Evolutionary conservation across 352 stramenopile species (phyloP), one percentile per base, ranked within the genome.

Genomic region (Phytophthora crassamura): DNA sequence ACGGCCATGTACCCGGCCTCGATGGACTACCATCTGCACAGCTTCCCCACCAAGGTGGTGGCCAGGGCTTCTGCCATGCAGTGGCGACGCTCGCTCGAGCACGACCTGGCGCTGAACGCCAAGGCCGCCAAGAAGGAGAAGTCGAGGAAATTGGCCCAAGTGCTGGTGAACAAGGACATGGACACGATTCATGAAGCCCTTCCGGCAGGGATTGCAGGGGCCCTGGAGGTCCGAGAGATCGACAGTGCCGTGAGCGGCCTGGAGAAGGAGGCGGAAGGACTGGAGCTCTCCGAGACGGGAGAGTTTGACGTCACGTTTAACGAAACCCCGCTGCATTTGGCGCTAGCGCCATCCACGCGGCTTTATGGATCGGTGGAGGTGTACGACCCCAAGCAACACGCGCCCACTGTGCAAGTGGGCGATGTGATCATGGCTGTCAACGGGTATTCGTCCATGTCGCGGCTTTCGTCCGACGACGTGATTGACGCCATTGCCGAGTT

Each of bases 1-100:
- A 93, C 85, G 0, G 85, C 85, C 25, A 89, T 93, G 77, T 93
- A 91, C 50, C 85, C 85, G 15, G 52, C 78, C 28, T 91, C 81
- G 40, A 69, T 74, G 40, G 85, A 93, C 40, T 89, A 90, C 55
- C 49, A 77, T 45, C 58, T 67, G 6, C 67, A 76, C 12, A 18
- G 55, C 6, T 69, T 67, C 36, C 45, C 71, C 25, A 75, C 71
- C 32, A 75, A 78, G 40, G 80, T 88, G 18, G 64, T 75, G 9
- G 66, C 78, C 0, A 80, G 82, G 43, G 85, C 80, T 18, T 79
- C 85, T 5, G 82, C 85, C n/a, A 75, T 69, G 59, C 82, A 93
- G 48, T 93, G 85, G 85, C 69, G 75, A 67, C 78, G 79, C 22
- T 79, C 69, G 32, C 53, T 88, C n/a, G 67, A 81, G 49, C 74